Evolutionary conservation across 2,329 filamentous ascomycete species (phyloP), one percentile per base, ranked within the genome.

Genomic region (Gremmenia infestans): DNA sequence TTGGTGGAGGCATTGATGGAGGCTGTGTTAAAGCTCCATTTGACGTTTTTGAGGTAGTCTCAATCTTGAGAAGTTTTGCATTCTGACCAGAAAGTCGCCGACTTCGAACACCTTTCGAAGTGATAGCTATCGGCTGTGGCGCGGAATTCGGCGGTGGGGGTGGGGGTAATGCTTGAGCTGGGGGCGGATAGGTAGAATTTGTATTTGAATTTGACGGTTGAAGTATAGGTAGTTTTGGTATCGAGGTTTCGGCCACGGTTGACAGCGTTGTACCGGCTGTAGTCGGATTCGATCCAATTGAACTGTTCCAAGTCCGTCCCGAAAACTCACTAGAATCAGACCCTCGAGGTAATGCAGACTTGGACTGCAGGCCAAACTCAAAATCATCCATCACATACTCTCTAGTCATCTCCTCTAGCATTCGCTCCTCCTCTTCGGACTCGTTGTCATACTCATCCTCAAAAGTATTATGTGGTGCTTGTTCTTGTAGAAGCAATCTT

Each of bases 361-460:
- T 89, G 5, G 80, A 81, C 64, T 84, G 81, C 36, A 86, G 73
- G 53, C 84, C 86, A 67, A 92, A 88, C 56, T 89, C 81, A 67
- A 95, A 95, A 55, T 92, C 88, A 54, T 93, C 89, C 67, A 94
- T 85, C 53, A 86, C 82, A 70, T 91, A 93, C 52, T 88, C 90
- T 61, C 82, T 84, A 0, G 89, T 91, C 81, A 97, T 91, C 70
- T 96, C 91, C 59, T 97, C 93, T 49, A 97, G 72, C 52, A 91
- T 80, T 36, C 86, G 80, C 68, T 92, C 88, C 68, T 83, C 80
- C 62, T 92, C 89, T 54, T 91, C 83, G 0, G 82, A 84, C 32
- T 84, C 83, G 57, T 81, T 78, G 9, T 81, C 78, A 62, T 87
- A 86, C 51, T 83, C 83, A 32, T 82, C 81, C 61, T 81, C 81